Base-by-base conservation (phyloP, 805 yeast genomes). In the Saturnispora serradocipensis region DNA sequence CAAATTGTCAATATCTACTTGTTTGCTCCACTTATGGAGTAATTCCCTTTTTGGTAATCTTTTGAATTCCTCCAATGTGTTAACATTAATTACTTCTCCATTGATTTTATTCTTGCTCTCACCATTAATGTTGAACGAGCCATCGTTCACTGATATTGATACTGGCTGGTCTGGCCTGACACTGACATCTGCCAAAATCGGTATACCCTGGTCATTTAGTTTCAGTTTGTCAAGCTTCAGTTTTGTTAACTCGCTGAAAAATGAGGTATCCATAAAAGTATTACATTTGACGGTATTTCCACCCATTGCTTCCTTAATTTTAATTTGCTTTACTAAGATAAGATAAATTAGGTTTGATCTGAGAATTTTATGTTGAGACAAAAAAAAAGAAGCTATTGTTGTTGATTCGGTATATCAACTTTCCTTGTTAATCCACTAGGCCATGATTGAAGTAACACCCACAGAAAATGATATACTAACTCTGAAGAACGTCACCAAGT, bases 31-130 rank as follows among this genome's bases (percentile, higher is more conserved):
- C 0, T 67, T 62, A 25, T 67, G 67, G n/a, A 90, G 60, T 51
- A 85, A 73, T 4, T 67, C 64, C 24, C 73, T 72, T 66, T 91
- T 93, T 61, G 88, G 84, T 0, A 80, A 58, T 18, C 65, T 66
- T 61, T 84, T 88, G 69, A 93, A 93, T 56, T 87, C 89, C 58
- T 91, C 97, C 34, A 89, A 72, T 0, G 96, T 88, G 66, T 93
- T 93, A 45, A 81, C 78, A 63, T 89, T 89, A 43, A 68, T 53
- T 15, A 77, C 45, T 13, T 52, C 53, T 0, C 81, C 82, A 1
- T 61, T 52, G 0, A 67, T 51, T 11, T 58, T 50, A 39, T 69
- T 55, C 51, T 56, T 56, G 35, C 61, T 50, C 10, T 53, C 50
- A 13, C 10, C 25, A 1, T 20, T 18, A 7, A 4, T 25, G 48